Evolutionary conservation across 345 rosid genomes (phyloP).

Genomic region (Trapa incisa): DNA sequence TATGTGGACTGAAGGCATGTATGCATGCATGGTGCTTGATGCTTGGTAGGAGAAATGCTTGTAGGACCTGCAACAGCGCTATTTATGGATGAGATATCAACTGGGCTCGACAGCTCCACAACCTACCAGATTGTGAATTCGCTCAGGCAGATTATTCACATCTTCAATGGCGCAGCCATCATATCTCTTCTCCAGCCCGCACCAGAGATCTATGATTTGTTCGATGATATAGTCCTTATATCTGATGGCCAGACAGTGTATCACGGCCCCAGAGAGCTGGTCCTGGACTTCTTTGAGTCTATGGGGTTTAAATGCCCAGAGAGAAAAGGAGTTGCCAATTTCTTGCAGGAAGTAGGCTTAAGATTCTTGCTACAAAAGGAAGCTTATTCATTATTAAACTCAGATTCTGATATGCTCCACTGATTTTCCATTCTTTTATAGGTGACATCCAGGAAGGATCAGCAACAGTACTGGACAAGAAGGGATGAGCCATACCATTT

Average conservation of each 20-base stretch:
- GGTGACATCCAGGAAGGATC: slow-evolving; percentile 6
- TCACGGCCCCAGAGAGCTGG: slow-evolving; percentile 55
- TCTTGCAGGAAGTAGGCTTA: slow-evolving; percentile 10
- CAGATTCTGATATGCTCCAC: neutral
- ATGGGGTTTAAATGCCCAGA: slow-evolving; percentile 40
- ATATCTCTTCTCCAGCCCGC: slow-evolving; percentile 82
- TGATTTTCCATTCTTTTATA: neutral
- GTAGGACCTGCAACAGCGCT: slow-evolving; percentile 11
- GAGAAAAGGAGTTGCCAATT: slow-evolving; percentile 10
- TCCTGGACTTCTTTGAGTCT: slow-evolving; percentile 57
- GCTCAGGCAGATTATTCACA: slow-evolving; percentile 59
- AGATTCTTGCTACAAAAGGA: neutral
- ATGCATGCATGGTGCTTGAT: neutral
- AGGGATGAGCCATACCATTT: neutral
- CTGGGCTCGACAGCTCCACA: slow-evolving; percentile 14
- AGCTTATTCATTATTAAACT: neutral
- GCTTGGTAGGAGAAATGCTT: slow-evolving; percentile 10
- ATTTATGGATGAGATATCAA: slow-evolving; percentile 14
- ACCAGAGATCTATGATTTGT: slow-evolving; percentile 64
- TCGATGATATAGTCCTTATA: slow-evolving; percentile 60
- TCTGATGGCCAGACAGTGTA: slow-evolving; percentile 59
- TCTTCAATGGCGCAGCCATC: slow-evolving; percentile 44
- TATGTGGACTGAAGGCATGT: neutral
- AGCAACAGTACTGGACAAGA: neutral
- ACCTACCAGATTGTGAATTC: slow-evolving; percentile 58